Evolutionary conservation across 306 rosid species (phyloP), one percentile per base, ranked within the genome.

Genomic region (Begonia loranthoides): DNA sequence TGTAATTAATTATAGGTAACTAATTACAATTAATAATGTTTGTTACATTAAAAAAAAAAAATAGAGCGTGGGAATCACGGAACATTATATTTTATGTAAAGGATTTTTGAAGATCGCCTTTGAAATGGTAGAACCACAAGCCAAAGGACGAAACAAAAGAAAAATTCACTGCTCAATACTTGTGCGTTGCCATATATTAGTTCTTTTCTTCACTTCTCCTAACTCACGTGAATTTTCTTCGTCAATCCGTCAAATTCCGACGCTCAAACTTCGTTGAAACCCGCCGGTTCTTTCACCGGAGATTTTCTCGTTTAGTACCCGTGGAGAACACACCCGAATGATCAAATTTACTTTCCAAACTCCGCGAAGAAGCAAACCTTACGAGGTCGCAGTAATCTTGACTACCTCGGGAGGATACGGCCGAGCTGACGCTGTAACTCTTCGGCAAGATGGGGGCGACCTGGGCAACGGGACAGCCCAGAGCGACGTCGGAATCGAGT

Each of bases 181-280:
- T n/a, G n/a, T 78, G 49, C 92, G 61, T 0, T 66, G 74, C 52
- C 19, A 60, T 49, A 56, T 41, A 28, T 36, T 39, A 1, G 59
- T 53, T 41, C 28, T 79, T 36, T 15, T 49, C 60, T 60, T 57
- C 47, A 59, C 12, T n/a, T 59, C 79, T 17, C 55, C 71, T 47
- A 70, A 73, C 1, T 83, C 83, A 55, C 67, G 74, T 0, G 78
- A 22, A 44, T 69, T 48, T 41, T 84, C 79, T 54, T 88, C 96
- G 6, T 88, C 85, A 11, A 88, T 88, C 66, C 65, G 75, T 53
- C 79, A 81, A 17, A 83, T 54, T 8, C 67, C 81, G 0, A 68
- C 72, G 22, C 87, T 78, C 1, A 41, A 70, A 59, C 82, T 65
- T 54, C 78, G 17, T 70, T 16, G 41, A 71, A 15, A 10, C 40